Base-by-base conservation (phyloP, 805 yeast species). In the Metschnikowia continentalis region DNA sequence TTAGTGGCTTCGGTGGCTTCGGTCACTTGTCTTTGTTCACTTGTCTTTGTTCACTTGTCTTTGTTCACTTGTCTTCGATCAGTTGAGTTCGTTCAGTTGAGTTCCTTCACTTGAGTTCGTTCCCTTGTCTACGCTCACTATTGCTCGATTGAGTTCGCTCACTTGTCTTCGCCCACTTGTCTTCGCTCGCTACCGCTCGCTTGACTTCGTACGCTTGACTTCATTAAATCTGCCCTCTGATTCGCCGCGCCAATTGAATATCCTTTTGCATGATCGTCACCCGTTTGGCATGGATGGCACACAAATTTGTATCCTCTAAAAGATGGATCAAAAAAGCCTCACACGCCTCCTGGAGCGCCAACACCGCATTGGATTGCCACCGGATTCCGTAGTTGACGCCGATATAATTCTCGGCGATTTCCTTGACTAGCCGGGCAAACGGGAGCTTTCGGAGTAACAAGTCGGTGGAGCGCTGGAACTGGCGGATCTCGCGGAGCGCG, bases 211-310 rank as follows among this genome's bases (percentile, higher is more conserved):
- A 6, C 26, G 26, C 26, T 22, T 7, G 30, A 23, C 30, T 26
- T 26, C 30, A 17, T 42, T 51, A 61, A 32, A 58, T 45, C 44
- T 62, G 76, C 5, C 90, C 91, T 59, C 91, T 76, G 39, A 86
- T 80, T 66, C 92, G 74, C 70, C 94, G 77, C 3, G 94, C 94
- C 56, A 87, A 70, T 61, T 86, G 91, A 54, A 87, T 82, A 63
- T 87, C 95, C 65, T 84, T 86, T 61, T 84, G 87, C 92, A 86
- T 87, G 33, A 87, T 85, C 0, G 95, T 87, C n/a, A 87, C 90
- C 58, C 95, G 70, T 61, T 83, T 86, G 1, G 90, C 91, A 66
- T 87, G 94, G 36, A 87, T 69, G 13, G 94, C 94, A 65, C 89
- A 74, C 36, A 86, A 63, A 59, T 87, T 87, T 3, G 91, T 86